Evolutionary conservation across 331 rosid genomes (phyloP).

Genomic region (Malus hybrid): DNA sequence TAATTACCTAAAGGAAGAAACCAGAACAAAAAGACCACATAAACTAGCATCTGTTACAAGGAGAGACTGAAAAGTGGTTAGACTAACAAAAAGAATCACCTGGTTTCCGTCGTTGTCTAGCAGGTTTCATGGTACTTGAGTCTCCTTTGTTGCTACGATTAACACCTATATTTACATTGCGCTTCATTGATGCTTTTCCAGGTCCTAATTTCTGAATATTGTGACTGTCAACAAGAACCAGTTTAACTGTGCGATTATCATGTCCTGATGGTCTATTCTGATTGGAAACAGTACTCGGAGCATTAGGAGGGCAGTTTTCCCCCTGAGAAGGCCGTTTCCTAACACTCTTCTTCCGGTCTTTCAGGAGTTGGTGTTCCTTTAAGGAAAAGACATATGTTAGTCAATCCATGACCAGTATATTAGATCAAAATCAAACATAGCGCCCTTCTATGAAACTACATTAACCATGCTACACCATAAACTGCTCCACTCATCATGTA

Average conservation of each 20-base stretch:
- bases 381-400: slow-evolving; percentile 28
- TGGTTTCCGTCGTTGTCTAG: slow-evolving; percentile 78
- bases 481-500: background rate
- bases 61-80: background rate
- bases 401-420: slow-evolving; percentile 33
- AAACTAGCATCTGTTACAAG: background rate
- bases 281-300: slow-evolving; percentile 41
- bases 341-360: slow-evolving; percentile 85
- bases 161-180: slow-evolving; percentile 58
- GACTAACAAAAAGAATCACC: slow-evolving; percentile 41
- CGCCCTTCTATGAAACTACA: background rate
- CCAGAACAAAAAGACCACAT: background rate
- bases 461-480: background rate
- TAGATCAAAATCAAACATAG: slow-evolving; percentile 2
- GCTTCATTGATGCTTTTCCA: slow-evolving; percentile 64
- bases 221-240: slow-evolving; percentile 83
- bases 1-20: background rate
- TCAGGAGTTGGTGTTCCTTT: slow-evolving; percentile 97
- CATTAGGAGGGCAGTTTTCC: slow-evolving; percentile 49
- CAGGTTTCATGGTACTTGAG: slow-evolving; percentile 59
- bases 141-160: slow-evolving; percentile 78
- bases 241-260: slow-evolving; percentile 63
- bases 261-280: slow-evolving; percentile 60
- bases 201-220: slow-evolving; percentile 81
- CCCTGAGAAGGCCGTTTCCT: slow-evolving; percentile 72